These are phyloP conservation scores for Cyberlindnera suaveolens DNA, from an alignment of 805 yeast species.

Conservation along the genomic window DNA sequence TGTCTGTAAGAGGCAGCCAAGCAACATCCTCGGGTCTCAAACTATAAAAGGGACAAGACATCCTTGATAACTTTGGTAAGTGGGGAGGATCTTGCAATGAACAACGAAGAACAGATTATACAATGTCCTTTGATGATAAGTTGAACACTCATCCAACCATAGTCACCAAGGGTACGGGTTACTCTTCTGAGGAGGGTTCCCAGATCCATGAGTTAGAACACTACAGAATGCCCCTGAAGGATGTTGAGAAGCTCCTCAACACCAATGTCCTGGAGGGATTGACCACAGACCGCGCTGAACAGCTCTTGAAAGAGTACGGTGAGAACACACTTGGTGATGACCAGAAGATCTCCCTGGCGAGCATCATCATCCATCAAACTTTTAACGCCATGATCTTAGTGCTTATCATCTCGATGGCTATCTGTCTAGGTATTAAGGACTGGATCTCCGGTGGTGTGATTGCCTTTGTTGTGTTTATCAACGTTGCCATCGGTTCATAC, in stretches of 20 bases:
- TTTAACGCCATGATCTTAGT: conserved; percentile 79
- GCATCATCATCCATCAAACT: conserved; percentile 58
- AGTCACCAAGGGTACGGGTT: conserved; percentile 4
- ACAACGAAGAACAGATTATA: background rate
- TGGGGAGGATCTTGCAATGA: background rate
- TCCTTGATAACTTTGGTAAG: background rate
- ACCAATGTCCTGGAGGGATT: conserved; percentile 47
- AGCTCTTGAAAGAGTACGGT: conserved; percentile 37
- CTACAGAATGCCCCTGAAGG: conserved; percentile 25
- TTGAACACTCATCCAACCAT: conserved; percentile 13
- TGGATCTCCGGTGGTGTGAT: conserved; percentile 84
- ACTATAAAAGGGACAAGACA: no score
- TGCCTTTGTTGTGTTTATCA: conserved; percentile 57
- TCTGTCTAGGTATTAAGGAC: conserved; percentile 66
- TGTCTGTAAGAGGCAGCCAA: no score
- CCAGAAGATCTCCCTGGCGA: conserved; percentile 43
- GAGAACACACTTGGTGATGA: conserved; percentile 58
- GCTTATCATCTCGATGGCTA: conserved; percentile 59
- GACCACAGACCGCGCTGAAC: conserved; percentile 27
- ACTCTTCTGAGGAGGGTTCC: conserved; percentile 3
- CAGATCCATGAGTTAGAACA: conserved; percentile 17
- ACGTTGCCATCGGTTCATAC: conserved; percentile 58
- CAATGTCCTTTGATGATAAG: conserved; percentile 11
- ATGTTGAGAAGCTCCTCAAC: conserved; percentile 31
- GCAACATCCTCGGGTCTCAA: no score